Conservation (phyloP, 2,329 filamentous ascomycete species). For the Aspergillus piperis region DNA sequence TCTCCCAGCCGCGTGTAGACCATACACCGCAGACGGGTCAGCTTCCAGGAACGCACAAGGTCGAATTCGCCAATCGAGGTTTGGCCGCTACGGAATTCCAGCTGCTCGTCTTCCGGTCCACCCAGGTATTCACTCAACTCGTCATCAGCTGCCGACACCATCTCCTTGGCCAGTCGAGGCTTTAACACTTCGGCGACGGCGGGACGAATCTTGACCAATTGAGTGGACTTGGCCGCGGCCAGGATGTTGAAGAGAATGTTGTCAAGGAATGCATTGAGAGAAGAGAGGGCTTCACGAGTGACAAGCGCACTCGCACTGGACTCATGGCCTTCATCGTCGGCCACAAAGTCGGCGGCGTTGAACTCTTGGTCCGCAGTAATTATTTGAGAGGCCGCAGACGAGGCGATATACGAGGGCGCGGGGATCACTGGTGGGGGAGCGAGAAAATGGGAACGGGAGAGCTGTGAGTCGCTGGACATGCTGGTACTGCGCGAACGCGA, state of each 20-base stretch:
- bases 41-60: constrained; percentile 90
- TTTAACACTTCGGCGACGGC: constrained; percentile 87
- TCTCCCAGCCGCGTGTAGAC: constrained; percentile 96
- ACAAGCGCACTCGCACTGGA: constrained; percentile 71
- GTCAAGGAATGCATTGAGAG: constrained; percentile 91
- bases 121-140: constrained; percentile 87
- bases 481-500: constrained; percentile 43
- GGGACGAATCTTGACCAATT: constrained; percentile 71
- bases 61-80: constrained; percentile 70
- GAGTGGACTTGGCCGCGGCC: constrained; percentile 75
- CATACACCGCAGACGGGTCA: constrained; percentile 91
- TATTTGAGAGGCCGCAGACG: constrained; percentile 84
- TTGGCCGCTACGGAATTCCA: constrained; percentile 57
- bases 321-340: constrained; percentile 66
- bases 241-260: constrained; percentile 90
- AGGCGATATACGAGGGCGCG: constrained; percentile 81
- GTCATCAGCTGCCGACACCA: constrained; percentile 78
- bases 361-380: constrained; percentile 85
- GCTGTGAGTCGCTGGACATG: constrained; percentile 41
- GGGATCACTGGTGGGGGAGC: constrained; percentile 73
- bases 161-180: constrained; percentile 81
- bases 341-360: constrained; percentile 68
- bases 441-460: constrained; percentile 48
- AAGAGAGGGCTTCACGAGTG: constrained; percentile 68
- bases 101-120: constrained; percentile 73